Base-by-base conservation (phyloP, 176 grass and related monocot genomes). In the Juncus effusus region DNA sequence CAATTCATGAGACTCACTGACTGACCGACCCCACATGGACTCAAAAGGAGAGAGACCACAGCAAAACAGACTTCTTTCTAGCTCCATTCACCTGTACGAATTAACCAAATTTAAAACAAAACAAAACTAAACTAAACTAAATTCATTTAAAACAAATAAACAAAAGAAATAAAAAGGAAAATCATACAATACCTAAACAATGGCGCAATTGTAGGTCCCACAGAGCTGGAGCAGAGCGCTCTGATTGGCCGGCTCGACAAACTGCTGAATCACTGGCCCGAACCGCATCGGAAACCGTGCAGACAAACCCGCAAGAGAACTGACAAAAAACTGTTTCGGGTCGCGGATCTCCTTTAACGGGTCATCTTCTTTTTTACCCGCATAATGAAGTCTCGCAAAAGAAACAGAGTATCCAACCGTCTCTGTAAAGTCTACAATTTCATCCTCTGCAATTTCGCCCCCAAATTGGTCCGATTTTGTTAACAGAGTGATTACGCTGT, bases 271-370 rank as follows among this genome's bases (percentile, higher is more conserved):
- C 67, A 82, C 51, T 40, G 75, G 76, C 51, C 82, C 74, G 79
- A 92, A 97, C 59, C 88, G 87, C 55, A 87, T 82, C 42, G 93
- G 93, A 71, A 81, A 84, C 37, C 81, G 83, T 2, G 56, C 75
- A 76, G 88, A 92, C 72, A 97, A 77, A 42, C 82, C 52, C 1
- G 82, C 76, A 60, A 97, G 76, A 55, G 85, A 92, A 72, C 85
- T 84, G 49, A 97, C 85, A 13, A 92, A 37, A 74, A 84, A 86
- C 67, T 97, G 80, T 49, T 92, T 97, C 75, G 82, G 78, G 68
- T 97, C 93, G 66, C 68, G 82, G 73, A 97, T 85, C 71, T 97
- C 93, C 56, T 86, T 97, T 59, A 97, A 78, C 42, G 90, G 85
- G 69, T 89, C 85, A 78, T 91, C 85, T 63, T 97, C 93, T 67